Evolutionary conservation across 768 basidiomycete genomes (phyloP).

Genomic region (Amanita rubescens): DNA sequence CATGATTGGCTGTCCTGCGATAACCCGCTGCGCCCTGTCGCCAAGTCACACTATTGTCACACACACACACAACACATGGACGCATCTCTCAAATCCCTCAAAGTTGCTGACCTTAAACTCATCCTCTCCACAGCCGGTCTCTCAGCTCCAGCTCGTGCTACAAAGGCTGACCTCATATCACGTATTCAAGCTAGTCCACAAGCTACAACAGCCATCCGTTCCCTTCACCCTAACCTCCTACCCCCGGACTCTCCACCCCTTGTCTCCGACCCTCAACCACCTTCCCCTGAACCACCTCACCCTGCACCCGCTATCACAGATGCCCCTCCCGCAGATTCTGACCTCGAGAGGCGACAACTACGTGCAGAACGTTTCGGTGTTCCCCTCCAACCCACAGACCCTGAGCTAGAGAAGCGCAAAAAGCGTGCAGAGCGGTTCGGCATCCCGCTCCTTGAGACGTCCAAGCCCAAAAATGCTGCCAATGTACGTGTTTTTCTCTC

Average conservation of each 20-base stretch:
- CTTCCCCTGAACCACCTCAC: not conserved
- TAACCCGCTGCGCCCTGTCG: constrained; percentile 1
- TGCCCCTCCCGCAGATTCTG: not conserved
- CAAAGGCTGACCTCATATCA: constrained; percentile 61
- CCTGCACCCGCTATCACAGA: not conserved
- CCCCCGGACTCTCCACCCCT: constrained; percentile 14
- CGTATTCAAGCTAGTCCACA: constrained; percentile 46
- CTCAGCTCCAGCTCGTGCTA: constrained; percentile 45
- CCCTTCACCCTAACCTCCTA: constrained; percentile 23
- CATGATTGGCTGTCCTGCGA: constrained; percentile 35
- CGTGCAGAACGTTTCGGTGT: constrained; percentile 3
- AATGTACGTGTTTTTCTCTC: not conserved
- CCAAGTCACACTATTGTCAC: constrained; percentile 11
- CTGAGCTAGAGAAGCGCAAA: constrained; percentile 6
- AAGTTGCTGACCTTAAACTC: constrained; percentile 62
- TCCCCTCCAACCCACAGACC: not conserved
- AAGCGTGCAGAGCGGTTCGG: constrained; percentile 5
- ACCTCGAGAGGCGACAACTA: not conserved
- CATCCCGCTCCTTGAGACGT: constrained; percentile 18
- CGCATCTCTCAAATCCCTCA: constrained; percentile 39
- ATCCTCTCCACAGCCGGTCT: constrained; percentile 49
- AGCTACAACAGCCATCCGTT: constrained; percentile 45
- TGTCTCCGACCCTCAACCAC: constrained; percentile 15
- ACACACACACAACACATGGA: constrained; percentile 15
- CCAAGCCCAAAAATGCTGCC: constrained; percentile 14